Conservation (phyloP, 495 filamentous ascomycete species). For the Daldinia decipiens region DNA sequence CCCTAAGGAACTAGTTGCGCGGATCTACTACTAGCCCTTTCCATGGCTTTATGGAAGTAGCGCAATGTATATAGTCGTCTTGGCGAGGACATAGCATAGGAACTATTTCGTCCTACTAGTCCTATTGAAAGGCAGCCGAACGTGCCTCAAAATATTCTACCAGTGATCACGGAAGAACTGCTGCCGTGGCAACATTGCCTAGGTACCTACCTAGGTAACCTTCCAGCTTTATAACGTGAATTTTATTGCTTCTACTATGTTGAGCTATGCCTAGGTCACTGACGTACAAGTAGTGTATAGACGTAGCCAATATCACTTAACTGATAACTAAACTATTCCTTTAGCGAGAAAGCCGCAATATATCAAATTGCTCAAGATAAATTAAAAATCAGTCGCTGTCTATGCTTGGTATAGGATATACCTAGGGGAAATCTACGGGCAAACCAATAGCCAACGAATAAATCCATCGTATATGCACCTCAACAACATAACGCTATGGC, state of each 20-base stretch:
- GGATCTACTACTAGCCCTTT: too few species aligned
- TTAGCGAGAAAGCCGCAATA: background rate
- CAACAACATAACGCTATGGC: background rate
- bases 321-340: background rate
- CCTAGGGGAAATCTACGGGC: background rate
- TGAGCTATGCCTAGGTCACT: background rate
- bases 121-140: too few species aligned
- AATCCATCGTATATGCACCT: background rate
- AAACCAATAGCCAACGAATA: background rate
- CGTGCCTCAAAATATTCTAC: too few species aligned
- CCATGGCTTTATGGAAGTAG: too few species aligned
- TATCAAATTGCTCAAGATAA: background rate
- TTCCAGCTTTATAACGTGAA: background rate
- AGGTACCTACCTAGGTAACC: too few species aligned
- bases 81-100: too few species aligned
- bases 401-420: slow-evolving; percentile 2
- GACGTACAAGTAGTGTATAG: background rate
- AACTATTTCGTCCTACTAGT: too few species aligned
- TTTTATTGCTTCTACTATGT: background rate
- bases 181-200: background rate
- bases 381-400: slow-evolving; percentile 5
- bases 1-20: too few species aligned
- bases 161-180: background rate
- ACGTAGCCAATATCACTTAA: background rate
- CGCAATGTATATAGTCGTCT: too few species aligned